These are phyloP conservation scores for Acer campestre DNA, from an alignment of 345 rosid genomes.

Conservation along the genomic window DNA sequence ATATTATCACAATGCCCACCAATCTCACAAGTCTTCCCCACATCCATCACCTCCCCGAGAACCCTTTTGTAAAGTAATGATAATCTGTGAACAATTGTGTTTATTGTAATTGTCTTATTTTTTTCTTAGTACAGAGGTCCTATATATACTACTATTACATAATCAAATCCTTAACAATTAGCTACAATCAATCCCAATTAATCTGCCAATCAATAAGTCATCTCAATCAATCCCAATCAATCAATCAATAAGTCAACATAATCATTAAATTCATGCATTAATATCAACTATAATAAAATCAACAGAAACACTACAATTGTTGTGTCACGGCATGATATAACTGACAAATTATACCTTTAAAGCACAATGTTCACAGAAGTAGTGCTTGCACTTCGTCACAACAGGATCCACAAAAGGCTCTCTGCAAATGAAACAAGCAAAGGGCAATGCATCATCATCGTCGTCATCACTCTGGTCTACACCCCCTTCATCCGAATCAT, in stretches of 20 bases:
- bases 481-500: conserved; percentile 53
- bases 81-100: too few relatives aligned
- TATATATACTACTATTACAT: too few relatives aligned
- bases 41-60: not conserved
- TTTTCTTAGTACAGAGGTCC: too few relatives aligned
- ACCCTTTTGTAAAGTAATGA: not conserved
- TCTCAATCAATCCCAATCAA: too few relatives aligned
- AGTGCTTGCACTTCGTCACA: conserved; percentile 83
- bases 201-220: too few relatives aligned
- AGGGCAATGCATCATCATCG: conserved; percentile 64
- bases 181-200: too few relatives aligned
- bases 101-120: too few relatives aligned
- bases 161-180: too few relatives aligned
- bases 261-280: not conserved
- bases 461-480: conserved; percentile 40
- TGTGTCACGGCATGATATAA: not conserved
- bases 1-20: not conserved
- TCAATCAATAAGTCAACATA: too few relatives aligned
- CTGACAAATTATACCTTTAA: conserved; percentile 51
- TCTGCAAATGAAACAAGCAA: conserved; percentile 89
- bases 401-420: conserved; percentile 81
- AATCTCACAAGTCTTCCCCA: not conserved
- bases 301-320: not conserved
- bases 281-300: not conserved
- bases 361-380: conserved; percentile 95